Evolutionary conservation across 345 rosid genomes (phyloP).

Genomic region (Bruguiera sexangula): DNA sequence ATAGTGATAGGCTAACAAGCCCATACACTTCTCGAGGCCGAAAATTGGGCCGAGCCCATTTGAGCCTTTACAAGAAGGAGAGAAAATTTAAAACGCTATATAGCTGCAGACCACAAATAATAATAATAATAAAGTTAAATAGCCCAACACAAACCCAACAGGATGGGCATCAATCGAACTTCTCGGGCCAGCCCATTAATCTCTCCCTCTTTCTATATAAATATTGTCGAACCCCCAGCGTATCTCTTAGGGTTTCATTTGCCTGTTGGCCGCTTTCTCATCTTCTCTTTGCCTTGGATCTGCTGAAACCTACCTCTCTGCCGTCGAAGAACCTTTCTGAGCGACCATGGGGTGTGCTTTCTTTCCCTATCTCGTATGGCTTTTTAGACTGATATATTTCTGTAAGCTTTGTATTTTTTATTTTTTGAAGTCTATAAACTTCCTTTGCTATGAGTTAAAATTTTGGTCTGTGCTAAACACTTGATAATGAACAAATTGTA

Average conservation of each 20-base stretch:
- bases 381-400: not conserved
- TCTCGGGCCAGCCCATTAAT: not conserved
- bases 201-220: not conserved
- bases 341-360: constrained; percentile 17
- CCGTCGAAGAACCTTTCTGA: not conserved
- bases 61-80: too few relatives aligned
- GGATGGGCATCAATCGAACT: not conserved
- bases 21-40: too few relatives aligned
- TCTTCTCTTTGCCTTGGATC: not conserved
- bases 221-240: not conserved
- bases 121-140: too few relatives aligned
- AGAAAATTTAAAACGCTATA: too few relatives aligned
- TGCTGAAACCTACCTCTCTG: not conserved
- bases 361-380: not conserved
- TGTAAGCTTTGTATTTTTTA: too few relatives aligned
- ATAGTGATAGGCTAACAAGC: too few relatives aligned
- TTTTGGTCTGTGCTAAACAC: not conserved
- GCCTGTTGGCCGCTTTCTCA: not conserved
- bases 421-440: not conserved
- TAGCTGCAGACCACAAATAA: not conserved
- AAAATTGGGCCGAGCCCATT: too few relatives aligned
- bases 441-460: not conserved
- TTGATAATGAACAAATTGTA: too few relatives aligned
- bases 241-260: not conserved
- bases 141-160: not conserved